Conservation (phyloP, 2,329 filamentous ascomycete genomes). For the Monosporascus sp. region DNA sequence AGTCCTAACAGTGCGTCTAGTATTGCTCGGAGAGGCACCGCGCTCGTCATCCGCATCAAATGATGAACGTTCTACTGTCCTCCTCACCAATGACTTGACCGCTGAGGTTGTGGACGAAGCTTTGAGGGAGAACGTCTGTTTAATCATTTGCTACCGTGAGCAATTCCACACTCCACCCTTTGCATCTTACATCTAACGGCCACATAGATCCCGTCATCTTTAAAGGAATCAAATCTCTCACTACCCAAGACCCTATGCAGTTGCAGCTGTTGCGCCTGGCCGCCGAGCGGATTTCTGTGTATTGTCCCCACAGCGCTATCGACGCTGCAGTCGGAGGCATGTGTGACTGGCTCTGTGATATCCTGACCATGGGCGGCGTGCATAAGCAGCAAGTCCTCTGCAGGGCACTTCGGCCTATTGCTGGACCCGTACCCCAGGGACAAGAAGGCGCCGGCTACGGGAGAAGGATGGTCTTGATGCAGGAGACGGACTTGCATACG, state of each 20-base stretch:
- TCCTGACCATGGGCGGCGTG: constrained; percentile 56
- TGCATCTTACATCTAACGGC: constrained; percentile 5
- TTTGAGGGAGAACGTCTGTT: constrained; percentile 67
- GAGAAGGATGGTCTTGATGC: constrained; percentile 38
- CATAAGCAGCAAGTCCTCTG: constrained; percentile 27
- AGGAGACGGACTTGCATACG: constrained; percentile 33
- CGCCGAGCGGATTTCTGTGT: constrained; percentile 86
- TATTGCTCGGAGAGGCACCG: constrained; percentile 48
- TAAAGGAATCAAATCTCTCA: constrained; percentile 83
- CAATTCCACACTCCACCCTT: background rate
- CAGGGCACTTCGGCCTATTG: constrained; percentile 42
- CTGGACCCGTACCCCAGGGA: constrained; percentile 33
- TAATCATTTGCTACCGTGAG: constrained; percentile 86
- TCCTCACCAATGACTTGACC: constrained; percentile 83
- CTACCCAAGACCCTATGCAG: constrained; percentile 80
- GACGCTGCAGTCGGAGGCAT: constrained; percentile 82
- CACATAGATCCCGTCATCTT: constrained; percentile 89
- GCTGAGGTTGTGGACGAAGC: constrained; percentile 86
- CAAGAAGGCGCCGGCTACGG: constrained; percentile 50
- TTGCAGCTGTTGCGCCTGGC: constrained; percentile 75
- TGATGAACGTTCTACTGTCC: constrained; percentile 31
- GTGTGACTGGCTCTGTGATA: constrained; percentile 90
- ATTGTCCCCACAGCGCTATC: constrained; percentile 91
- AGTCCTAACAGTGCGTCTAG: constrained; percentile 2
- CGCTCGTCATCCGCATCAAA: constrained; percentile 54